Base-by-base conservation (phyloP, 2,329 filamentous ascomycete species). In the Fusarium bulbicola region DNA sequence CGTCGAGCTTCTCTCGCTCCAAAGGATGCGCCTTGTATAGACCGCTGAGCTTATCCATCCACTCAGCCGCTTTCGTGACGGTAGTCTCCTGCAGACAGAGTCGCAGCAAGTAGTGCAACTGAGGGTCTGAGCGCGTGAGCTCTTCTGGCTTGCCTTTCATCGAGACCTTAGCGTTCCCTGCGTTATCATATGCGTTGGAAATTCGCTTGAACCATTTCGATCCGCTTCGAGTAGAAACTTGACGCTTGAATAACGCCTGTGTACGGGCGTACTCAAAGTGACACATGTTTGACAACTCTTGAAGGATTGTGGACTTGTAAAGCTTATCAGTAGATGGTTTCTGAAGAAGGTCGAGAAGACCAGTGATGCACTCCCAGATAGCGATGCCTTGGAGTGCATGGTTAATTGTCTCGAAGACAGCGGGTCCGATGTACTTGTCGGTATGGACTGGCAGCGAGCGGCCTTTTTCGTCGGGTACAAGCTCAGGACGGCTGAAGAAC, bases 231-330 rank as follows among this genome's bases (percentile, higher is more conserved):
- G 78, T 79, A 43, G 85, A 80, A 2, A 86, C 72, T 4, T 82
- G 75, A 12, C 85, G 84, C 65, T 82, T 85, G 52, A 87, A 81
- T 0, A 79, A 30, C 18, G 75, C 69, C 43, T 86, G 84, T 0
- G 78, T 74, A 4, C 83, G 82, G 3, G 46, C 57, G 52, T 83
- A 87, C 56, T 86, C 85, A 1, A 85, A 63, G n/a, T 86, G 78
- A 28, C 81, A 84, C 8, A 85, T 60, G 52, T 86, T 86, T 32
- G 82, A 80, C 0, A 87, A 66, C 54, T 88, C 86, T 65, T 87
- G 85, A 5, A 86, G 77, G 14, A 87, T 59, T 3, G 82, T 78
- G 2, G 70, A 72, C 10, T 74, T 77, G 42, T 80, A 79, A 1
- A 72, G 63, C 70, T 83, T 85, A 26, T 79, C 72, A 40, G 78